Base-by-base conservation (phyloP, 176 grass and related monocot species). In the Triticum dicoccoides region DNA sequence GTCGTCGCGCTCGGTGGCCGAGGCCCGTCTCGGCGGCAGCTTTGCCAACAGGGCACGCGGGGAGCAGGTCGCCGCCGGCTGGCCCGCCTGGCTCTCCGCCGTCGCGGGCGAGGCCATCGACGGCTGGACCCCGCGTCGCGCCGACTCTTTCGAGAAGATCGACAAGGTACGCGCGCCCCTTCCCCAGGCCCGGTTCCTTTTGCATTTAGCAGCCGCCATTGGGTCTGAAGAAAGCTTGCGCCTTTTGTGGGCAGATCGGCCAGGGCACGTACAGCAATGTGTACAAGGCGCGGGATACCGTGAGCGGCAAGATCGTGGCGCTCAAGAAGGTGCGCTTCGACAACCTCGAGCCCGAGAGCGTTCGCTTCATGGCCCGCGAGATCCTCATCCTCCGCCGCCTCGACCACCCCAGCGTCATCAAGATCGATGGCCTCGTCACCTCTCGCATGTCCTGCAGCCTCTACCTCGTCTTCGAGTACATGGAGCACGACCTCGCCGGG, bases 241-340 rank as follows among this genome's bases (percentile, higher is more conserved):
- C 77, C 86, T 89, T 83, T 56, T 33, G 11, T 32, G 39, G 18
- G 75, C 21, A 95, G 93, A 95, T 95, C 83, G 93, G 93, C 24
- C 90, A 92, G 89, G 93, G 93, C 65, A 95, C 93, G 49, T 95
- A 95, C 88, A 95, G 93, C 88, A 95, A 95, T 73, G 93, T 95
- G 82, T 95, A 95, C 88, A 95, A 95, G 90, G 93, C 90, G 44
- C 86, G 93, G 58, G 93, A 95, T 69, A 89, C 86, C 73, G 67
- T 82, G 83, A 92, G 74, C 82, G 88, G 88, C 75, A 81, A 92
- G 85, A 90, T 95, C 88, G 94, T 95, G 88, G 94, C 94, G 74
- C 65, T 95, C 42, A 95, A 95, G 89, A 95, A 95, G 88, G 94
- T 95, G 56, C 82, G 94, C 47, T 95, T 95, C 78, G 94, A 95